A percentile compares a stretch with the other conserved stretches of the same genome.
Evolutionary conservation across 192 early-diverging fungal species (phyloP).

Genomic region (Coemansia sp.): DNA sequence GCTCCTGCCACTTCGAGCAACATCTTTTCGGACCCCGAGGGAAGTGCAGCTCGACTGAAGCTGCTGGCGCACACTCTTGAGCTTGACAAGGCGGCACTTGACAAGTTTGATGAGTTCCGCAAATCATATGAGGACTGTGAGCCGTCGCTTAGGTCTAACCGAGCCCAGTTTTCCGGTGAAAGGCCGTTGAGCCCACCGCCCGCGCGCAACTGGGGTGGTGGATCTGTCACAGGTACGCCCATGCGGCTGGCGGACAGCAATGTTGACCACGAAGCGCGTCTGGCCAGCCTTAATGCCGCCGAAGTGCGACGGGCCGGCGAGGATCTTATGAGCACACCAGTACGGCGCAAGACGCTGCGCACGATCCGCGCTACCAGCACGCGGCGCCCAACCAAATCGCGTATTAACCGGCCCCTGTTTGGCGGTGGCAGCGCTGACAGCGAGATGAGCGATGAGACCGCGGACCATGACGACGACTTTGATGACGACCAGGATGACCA

Average conservation of each 20-base stretch:
- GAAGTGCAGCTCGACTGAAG: conserved; percentile 14
- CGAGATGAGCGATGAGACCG: conserved; percentile 31
- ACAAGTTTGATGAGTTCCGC: conserved; percentile 46
- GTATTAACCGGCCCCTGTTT: conserved; percentile 25
- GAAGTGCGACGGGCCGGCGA: conserved; percentile 43
- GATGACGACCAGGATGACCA: conserved; percentile 33
- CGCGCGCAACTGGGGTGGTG: conserved; percentile 20
- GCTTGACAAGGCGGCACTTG: conserved; percentile 30
- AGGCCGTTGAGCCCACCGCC: conserved; percentile 47
- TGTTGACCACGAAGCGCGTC: conserved; percentile 22
- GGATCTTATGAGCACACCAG: conserved; percentile 48
- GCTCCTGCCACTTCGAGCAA: background rate
- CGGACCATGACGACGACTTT: conserved; percentile 14
- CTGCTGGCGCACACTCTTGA: conserved; percentile 11
- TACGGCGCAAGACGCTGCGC: conserved; percentile 24
- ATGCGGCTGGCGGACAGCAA: conserved; percentile 22
- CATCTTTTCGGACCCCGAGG: conserved; percentile 25
- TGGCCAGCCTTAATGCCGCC: conserved; percentile 20
- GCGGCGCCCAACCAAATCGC: conserved; percentile 27
- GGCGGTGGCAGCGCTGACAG: conserved; percentile 9
- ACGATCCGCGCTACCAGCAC: conserved; percentile 28
- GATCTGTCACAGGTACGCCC: conserved; percentile 10
- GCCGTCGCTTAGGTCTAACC: conserved; percentile 38
- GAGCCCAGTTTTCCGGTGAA: conserved; percentile 43
- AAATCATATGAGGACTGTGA: conserved; percentile 47